Evolutionary conservation across 208 protist genomes (phyloP).

Genomic region (Leishmania mexicana): DNA sequence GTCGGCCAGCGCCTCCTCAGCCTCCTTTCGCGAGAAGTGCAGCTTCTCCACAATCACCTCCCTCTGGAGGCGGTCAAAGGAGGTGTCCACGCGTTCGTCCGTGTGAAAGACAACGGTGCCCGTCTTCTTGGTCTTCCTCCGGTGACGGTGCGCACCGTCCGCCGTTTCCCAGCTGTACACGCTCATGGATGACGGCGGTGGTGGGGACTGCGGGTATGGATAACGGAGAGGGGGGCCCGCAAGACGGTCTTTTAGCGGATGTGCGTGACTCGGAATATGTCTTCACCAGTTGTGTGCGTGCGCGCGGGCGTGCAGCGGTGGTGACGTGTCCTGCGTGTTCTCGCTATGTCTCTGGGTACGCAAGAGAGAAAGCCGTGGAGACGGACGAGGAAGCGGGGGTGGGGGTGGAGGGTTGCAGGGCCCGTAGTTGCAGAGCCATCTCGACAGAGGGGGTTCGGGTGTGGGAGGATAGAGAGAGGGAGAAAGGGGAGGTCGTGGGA

Average conservation of each 20-base stretch:
- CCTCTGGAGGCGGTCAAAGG: conserved; percentile 74
- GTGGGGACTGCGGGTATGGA: not conserved
- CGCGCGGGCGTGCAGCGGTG: not conserved
- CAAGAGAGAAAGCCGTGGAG: not conserved
- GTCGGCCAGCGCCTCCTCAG: conserved; percentile 28
- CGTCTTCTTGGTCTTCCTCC: conserved; percentile 80
- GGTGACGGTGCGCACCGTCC: conserved; percentile 30
- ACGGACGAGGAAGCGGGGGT: not conserved
- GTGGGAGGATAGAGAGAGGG: not conserved
- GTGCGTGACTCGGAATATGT: not conserved
- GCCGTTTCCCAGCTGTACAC: conserved; percentile 87
- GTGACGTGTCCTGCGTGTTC: not conserved
- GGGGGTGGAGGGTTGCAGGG: not conserved
- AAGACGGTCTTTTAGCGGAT: not conserved
- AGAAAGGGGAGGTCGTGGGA: not conserved
- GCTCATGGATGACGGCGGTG: conserved; percentile 16
- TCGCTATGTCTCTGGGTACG: not conserved
- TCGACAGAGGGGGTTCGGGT: not conserved
- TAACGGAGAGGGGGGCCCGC: not conserved
- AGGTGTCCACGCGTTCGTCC: conserved; percentile 61
- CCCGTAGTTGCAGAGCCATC: not conserved
- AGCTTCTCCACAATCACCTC: conserved; percentile 43
- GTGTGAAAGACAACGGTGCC: conserved; percentile 88
- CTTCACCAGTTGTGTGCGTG: not conserved
- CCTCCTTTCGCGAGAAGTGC: conserved; percentile 18